phyloP scores from a whole-genome alignment of 176 grass and related monocot species.

The Paspalum vaginatum region DNA sequence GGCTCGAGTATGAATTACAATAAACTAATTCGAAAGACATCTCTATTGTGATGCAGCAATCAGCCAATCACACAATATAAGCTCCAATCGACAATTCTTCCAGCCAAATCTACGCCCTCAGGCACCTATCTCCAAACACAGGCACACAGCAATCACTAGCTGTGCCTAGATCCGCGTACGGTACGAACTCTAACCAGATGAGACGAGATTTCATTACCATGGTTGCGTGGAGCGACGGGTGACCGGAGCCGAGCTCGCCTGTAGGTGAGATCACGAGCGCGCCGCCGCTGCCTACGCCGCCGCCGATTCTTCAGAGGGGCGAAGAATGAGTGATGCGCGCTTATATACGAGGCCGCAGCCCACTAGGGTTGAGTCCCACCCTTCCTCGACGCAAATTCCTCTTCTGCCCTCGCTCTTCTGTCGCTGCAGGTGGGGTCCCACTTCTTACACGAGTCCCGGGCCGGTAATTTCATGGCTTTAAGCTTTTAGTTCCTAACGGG shows the following conservation, averaged over 20 bases:
- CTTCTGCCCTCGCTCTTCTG: not conserved
- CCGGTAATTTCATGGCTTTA: not conserved
- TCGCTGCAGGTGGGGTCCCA: constrained; percentile 10
- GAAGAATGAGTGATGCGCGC: not conserved
- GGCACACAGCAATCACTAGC: not conserved
- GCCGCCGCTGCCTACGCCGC: constrained; percentile 28
- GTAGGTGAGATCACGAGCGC: constrained; percentile 5
- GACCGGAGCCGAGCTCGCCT: constrained; percentile 8
- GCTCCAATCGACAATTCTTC: not conserved
- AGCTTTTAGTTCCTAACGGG: not conserved
- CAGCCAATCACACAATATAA: not conserved
- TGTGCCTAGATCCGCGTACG: not conserved
- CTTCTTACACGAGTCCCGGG: fast-evolving
- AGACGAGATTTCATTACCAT: constrained; percentile 34
- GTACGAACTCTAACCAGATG: not conserved
- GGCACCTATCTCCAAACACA: not conserved
- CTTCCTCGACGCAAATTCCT: not conserved
- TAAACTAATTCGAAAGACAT: not conserved
- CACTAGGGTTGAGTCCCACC: constrained; percentile 37
- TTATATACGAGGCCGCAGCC: constrained; percentile 32
- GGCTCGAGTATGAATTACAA: not conserved
- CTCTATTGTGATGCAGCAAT: not conserved
- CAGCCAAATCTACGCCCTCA: not conserved
- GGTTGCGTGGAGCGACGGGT: constrained; percentile 26
- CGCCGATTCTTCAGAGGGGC: constrained; percentile 21